Conservation (phyloP, 2,329 filamentous ascomycete genomes). For the Nemania serpens region DNA sequence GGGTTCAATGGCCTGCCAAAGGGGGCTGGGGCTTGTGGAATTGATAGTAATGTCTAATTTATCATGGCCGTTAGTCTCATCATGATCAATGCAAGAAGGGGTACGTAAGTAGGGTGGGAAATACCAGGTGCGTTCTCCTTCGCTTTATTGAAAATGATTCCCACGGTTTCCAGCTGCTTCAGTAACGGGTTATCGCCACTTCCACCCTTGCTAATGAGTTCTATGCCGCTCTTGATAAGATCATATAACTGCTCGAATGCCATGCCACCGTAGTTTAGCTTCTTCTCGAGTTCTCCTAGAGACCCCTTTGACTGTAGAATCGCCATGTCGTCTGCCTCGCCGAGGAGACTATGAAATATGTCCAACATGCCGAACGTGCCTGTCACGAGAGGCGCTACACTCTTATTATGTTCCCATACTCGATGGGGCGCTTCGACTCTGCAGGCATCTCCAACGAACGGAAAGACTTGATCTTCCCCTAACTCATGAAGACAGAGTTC, state of each 20-base stretch:
- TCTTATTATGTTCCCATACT: slow-evolving; percentile 42
- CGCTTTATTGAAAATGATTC: slow-evolving; percentile 37
- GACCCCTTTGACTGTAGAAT: slow-evolving; percentile 39
- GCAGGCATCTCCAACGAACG: slow-evolving; percentile 53
- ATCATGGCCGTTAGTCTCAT: background rate
- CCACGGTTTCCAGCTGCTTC: slow-evolving; percentile 36
- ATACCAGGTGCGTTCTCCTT: slow-evolving; percentile 16
- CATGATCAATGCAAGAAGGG: background rate
- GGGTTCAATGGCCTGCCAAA: slow-evolving; percentile 41
- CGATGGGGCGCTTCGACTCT: slow-evolving; percentile 43
- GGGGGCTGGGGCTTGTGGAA: slow-evolving; percentile 35
- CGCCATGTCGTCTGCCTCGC: slow-evolving; percentile 41
- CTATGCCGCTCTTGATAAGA: slow-evolving; percentile 35
- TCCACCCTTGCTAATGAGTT: slow-evolving; percentile 32
- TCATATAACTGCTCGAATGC: slow-evolving; percentile 41
- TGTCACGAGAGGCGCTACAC: slow-evolving; percentile 56
- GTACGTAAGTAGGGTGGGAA: background rate
- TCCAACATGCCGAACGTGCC: slow-evolving; percentile 55
- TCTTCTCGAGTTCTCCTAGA: slow-evolving; percentile 37
- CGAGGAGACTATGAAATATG: slow-evolving; percentile 41
- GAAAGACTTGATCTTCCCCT: slow-evolving; percentile 55
- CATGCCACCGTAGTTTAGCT: slow-evolving; percentile 36
- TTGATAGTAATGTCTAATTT: slow-evolving; percentile 23
- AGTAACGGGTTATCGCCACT: slow-evolving; percentile 32
- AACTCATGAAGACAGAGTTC: slow-evolving; percentile 57